A percentile compares a stretch with the other conserved stretches of the same genome.
Evolutionary conservation across 768 basidiomycete species (phyloP).

Genomic region (Mycena metata): DNA sequence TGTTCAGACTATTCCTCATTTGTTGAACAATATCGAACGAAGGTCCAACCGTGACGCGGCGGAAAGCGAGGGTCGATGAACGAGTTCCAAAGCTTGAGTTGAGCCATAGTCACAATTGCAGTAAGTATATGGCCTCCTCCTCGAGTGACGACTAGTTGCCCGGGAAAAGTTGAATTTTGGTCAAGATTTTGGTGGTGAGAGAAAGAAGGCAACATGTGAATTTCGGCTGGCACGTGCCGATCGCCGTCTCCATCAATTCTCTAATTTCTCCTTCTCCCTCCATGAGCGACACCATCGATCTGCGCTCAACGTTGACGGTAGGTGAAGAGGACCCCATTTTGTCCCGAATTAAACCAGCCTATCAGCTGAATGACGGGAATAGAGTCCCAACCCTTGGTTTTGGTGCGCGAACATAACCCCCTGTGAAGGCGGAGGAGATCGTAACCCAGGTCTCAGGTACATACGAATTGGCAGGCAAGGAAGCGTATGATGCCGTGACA

Average conservation of each 20-base stretch:
- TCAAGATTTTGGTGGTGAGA: background rate
- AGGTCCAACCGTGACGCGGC: too few relatives aligned
- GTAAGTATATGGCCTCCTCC: too few relatives aligned
- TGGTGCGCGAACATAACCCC: conserved; percentile 48
- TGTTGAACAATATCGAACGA: too few relatives aligned
- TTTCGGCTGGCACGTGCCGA: conserved; percentile 3
- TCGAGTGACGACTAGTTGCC: too few relatives aligned
- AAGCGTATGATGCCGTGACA: conserved; percentile 68
- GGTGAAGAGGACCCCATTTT: conserved; percentile 10
- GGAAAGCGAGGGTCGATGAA: too few relatives aligned
- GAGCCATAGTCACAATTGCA: too few relatives aligned
- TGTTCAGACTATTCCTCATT: too few relatives aligned
- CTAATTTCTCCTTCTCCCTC: background rate
- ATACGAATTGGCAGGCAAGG: conserved; percentile 72
- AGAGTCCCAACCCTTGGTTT: conserved; percentile 73
- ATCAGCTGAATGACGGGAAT: conserved; percentile 64
- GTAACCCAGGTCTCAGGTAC: conserved; percentile 54
- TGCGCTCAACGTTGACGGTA: conserved; percentile 30
- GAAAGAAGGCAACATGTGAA: background rate
- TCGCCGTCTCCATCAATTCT: background rate
- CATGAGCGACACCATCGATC: conserved; percentile 10
- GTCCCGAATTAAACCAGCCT: background rate
- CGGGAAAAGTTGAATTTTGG: too few relatives aligned
- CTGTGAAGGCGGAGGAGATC: conserved; percentile 3
- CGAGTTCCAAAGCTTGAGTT: too few relatives aligned